Conservation (phyloP, 176 grass and related monocot genomes). For the Oryza meyeriana region DNA sequence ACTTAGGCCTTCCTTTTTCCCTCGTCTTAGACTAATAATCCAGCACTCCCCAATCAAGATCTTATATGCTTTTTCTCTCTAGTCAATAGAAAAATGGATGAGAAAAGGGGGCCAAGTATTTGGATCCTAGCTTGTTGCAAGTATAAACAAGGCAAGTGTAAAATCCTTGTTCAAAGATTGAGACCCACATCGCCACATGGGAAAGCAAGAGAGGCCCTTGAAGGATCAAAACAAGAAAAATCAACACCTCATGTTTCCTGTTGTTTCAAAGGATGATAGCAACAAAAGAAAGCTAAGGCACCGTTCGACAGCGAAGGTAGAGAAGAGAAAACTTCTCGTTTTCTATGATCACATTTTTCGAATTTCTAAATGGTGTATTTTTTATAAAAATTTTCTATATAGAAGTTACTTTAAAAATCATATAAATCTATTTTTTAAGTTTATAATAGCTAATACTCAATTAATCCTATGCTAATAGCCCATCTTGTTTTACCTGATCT, state of each 20-base stretch:
- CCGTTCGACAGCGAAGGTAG: no score
- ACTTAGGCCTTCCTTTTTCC: conserved; percentile 9
- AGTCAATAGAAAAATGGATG: background rate
- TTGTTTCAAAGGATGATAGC: background rate
- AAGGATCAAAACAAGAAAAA: background rate
- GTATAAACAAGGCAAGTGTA: conserved; percentile 19
- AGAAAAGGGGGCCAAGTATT: background rate
- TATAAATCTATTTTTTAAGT: no score
- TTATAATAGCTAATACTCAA: no score
- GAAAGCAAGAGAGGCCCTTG: background rate
- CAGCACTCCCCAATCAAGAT: background rate
- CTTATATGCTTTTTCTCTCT: background rate
- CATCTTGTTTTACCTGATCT: no score
- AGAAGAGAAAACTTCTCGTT: no score
- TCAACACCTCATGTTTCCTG: background rate
- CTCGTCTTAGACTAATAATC: conserved; percentile 35
- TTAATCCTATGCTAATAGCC: no score
- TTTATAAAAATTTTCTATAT: no score
- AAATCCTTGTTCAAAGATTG: conserved; percentile 12
- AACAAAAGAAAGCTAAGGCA: background rate
- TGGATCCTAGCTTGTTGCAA: conserved; percentile 1
- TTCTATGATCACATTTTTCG: no score
- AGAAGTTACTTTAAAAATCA: no score
- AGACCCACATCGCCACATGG: background rate
- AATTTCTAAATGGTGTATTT: no score